Base-by-base conservation (phyloP, 202 grass and related monocot species). In the Eragrostis tef region DNA sequence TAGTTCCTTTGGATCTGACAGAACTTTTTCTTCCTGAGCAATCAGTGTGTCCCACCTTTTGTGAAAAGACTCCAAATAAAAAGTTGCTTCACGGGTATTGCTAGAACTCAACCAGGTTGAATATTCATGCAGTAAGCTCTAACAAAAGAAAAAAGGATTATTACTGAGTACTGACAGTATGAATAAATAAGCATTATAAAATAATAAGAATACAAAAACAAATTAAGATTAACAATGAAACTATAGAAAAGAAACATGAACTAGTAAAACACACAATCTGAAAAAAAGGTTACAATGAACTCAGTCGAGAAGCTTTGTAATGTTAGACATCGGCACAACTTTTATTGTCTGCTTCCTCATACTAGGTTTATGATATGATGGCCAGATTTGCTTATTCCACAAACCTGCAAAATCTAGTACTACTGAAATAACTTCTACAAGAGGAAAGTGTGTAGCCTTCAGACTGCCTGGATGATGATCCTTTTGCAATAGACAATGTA, bases 41-140 rank as follows among this genome's bases (percentile, higher is more conserved):
- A 90, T 42, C 75, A 90, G 79, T 45, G 60, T 51, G 69, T 65
- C 65, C 86, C 88, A 95, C 66, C 83, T 87, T 84, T 90, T 70
- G 29, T 74, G 47, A 65, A 99, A 93, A 47, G 24, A 79, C 15
- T 95, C 96, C 83, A 90, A 31, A 67, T 91, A 99, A 29, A 84
- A 71, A 78, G 81, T 85, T 90, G 87, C 93, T 93, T 99, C 96
- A 75, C 70, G 75, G 52, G 64, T 62, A 89, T 87, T 91, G 60
- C 85, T 93, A 68, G 96, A 91, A 56, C 92, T 75, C 79, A 96
- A 71, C 96, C 93, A 99, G 77, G 53, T 63, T 16, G 85, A 90
- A 89, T 90, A 99, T 54, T 99, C 96, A 43, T 66, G 39, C 31
- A 99, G 83, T 51, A 95, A 81, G 81, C 54, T 87, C 92, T 99